These are phyloP conservation scores for Arxiozyma heterogenica DNA, from an alignment of 1,139 yeast species.

Conservation along the genomic window DNA sequence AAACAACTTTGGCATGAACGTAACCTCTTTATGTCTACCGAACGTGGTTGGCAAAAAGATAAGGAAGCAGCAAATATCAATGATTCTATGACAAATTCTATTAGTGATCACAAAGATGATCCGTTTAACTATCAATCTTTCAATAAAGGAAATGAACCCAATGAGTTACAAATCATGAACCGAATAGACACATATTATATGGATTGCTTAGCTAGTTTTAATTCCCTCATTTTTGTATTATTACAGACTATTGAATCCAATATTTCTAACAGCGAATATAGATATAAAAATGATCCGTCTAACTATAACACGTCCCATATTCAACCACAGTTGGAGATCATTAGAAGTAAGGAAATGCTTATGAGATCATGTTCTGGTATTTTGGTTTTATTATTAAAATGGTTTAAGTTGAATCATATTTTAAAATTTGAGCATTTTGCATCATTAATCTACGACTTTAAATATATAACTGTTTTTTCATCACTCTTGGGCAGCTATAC, in stretches of 20 bases:
- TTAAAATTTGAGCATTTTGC: conserved; percentile 70
- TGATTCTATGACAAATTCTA: background rate
- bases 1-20: conserved; percentile 67
- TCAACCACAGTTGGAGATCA: conserved; percentile 41
- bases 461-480: conserved; percentile 42
- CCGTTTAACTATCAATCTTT: conserved; percentile 14
- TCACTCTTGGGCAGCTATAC: conserved; percentile 32
- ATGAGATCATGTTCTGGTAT: conserved; percentile 55
- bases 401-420: conserved; percentile 76
- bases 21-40: conserved; percentile 61
- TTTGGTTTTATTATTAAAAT: conserved; percentile 46
- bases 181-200: conserved; percentile 56
- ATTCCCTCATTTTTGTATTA: conserved; percentile 55
- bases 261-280: conserved; percentile 23
- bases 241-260: conserved; percentile 53
- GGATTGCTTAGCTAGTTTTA: conserved; percentile 44
- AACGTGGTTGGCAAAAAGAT: conserved; percentile 49
- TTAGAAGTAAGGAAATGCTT: conserved; percentile 54
- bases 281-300: conserved; percentile 9
- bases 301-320: conserved; percentile 11
- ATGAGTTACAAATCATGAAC: conserved; percentile 36
- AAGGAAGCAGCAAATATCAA: background rate
- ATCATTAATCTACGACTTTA: conserved; percentile 66
- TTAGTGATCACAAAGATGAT: background rate
- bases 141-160: conserved; percentile 8